Base-by-base conservation (phyloP, 805 yeast species). In the Zygotorulaspora florentina region DNA sequence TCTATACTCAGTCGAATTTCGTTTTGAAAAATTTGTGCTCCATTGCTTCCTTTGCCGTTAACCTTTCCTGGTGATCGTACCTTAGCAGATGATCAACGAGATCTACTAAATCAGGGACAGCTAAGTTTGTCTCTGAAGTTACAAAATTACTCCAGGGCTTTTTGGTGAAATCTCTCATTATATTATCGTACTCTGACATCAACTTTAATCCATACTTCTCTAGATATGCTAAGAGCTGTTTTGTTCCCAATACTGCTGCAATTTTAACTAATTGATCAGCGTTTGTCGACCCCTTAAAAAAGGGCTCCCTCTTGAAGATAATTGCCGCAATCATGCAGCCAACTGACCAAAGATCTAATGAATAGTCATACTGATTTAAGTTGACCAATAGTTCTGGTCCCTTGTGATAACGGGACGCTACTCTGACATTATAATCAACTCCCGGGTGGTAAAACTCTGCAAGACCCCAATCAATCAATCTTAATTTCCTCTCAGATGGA, bases 371-470 rank as follows among this genome's bases (percentile, higher is more conserved):
- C 62, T 79, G 82, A 55, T 87, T 83, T 57, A 80, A 76, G 61
- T 89, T 89, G 8, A 89, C 87, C 47, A 89, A 73, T 54, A 89
- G 72, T 68, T 89, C 96, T 1, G 96, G 96, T 8, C 95, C 96
- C 69, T 89, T 89, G 68, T 84, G 88, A 67, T 87, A 88, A 49
- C 96, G 77, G 5, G 95, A 85, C 0, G 96, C 96, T 29, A 89
- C 96, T 50, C 96, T 76, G 17, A 87, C 96, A 59, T 89, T 89
- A 68, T 87, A 89, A 55, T 87, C 95, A 40, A 85, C 85, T 4
- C 91, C 93, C 2, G 85, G 83, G 62, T 89, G 96, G 66, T 89
- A 89, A 61, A 86, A 89, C 64, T 89, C 96, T 7, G 96, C 96
- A 50, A 89, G 70, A 12, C 96, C 96, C 96, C 96, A 89, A 69